Percentiles rank a stretch among this genome's conserved stretches.
phyloP scores from a whole-genome alignment of 2,329 filamentous ascomycete species.

The Colletotrichum brevisporum region DNA sequence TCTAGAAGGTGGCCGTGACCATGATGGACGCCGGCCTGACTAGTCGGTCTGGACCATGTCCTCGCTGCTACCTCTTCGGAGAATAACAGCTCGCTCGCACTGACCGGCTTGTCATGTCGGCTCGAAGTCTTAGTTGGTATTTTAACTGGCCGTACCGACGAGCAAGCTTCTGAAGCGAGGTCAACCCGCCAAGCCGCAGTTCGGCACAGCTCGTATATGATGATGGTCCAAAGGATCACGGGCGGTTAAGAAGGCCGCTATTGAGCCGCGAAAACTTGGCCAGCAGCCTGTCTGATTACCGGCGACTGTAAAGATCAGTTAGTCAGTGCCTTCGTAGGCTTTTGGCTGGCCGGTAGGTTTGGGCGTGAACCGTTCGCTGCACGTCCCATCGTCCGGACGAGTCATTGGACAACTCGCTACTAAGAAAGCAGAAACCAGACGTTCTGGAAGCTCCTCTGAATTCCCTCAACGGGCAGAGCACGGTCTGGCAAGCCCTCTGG shows the following conservation, averaged over 20 bases:
- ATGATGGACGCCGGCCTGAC: conserved; percentile 2
- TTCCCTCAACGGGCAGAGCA: conserved; percentile 19
- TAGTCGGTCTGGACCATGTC: conserved; percentile 2
- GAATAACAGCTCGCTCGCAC: conserved; percentile 11
- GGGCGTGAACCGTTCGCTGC: conserved; percentile 4
- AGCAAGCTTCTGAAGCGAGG: conserved; percentile 5
- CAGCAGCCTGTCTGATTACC: background rate
- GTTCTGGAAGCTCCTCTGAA: conserved; percentile 21
- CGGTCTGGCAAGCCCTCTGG: conserved; percentile 5
- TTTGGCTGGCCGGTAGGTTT: conserved; percentile 13
- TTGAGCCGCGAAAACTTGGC: conserved; percentile 9
- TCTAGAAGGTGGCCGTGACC: background rate
- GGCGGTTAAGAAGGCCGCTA: conserved; percentile 2
- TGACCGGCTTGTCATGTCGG: conserved; percentile 16
- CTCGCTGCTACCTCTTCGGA: background rate
- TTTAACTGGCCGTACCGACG: background rate
- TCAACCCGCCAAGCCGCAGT: background rate
- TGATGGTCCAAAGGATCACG: background rate
- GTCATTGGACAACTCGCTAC: conserved; percentile 16
- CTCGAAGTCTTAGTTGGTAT: conserved; percentile 7
- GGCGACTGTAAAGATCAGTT: background rate
- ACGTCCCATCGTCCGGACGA: conserved; percentile 17
- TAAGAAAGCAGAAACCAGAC: conserved; percentile 1
- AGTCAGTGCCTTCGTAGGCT: background rate
- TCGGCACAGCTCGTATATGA: background rate